Base-by-base conservation (phyloP, 139 green algal species). In the Spirogloea muscicola region DNA sequence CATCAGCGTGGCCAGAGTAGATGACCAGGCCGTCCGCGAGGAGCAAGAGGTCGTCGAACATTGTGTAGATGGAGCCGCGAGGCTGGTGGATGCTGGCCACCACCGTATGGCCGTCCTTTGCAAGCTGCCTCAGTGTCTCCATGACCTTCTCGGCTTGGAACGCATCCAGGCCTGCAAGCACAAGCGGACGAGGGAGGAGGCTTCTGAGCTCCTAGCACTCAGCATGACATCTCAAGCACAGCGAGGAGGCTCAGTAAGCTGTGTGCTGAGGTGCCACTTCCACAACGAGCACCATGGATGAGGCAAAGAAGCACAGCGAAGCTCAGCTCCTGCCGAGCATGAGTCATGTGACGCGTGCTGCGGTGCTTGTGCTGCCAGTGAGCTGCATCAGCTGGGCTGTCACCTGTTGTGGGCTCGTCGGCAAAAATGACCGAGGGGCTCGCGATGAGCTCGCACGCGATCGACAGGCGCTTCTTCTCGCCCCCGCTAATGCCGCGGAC, bases 11-110 rank as follows among this genome's bases (percentile, higher is more conserved):
- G 34, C 75, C 75, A 0, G 44, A 29, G 31, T 72, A 76, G 40
- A 79, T 25, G n/a, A 72, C 31, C 51, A 59, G 59, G 61, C 38
- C 75, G 39, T 21, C 84, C 80, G 52, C 36, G 46, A 97, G 69
- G 38, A 97, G 87, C 39, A 96, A 68, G 51, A 96, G 77, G 84
- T 96, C 92, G 59, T 97, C 92, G 74, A 97, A 94, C 70, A 95
- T 82, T 37, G 68, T 76, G 55, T 93, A 97, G 60, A 97, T 91
- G 74, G 76, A 89, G 31, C 58, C 44, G 10, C 82, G 84, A 21
- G 81, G 75, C 71, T 86, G 81, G 38, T 86, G 81, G 52, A 86
- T 85, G 29, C 77, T 76, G 58, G 7, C 74, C 58, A 58, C 39
- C 0, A 86, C 80, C 1, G 81, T 86, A 16, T 51, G 27, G 40